Percentiles rank a stretch among this genome's conserved stretches.
Conservation (phyloP, 352 stramenopile species). For the Detonula confervacea region DNA sequence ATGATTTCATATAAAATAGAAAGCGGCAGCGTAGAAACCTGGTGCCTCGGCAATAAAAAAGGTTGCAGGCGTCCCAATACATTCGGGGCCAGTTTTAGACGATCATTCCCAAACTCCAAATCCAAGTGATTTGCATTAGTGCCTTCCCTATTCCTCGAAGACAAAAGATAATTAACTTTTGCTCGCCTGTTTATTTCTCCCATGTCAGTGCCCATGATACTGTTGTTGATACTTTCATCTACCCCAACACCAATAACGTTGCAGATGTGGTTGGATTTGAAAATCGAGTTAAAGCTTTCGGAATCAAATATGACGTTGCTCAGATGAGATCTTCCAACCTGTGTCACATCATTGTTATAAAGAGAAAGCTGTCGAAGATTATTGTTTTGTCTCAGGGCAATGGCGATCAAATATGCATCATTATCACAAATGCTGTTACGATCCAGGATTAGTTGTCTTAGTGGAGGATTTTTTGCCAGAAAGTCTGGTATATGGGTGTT, state of each 20-base stretch:
- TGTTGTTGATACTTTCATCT: no score
- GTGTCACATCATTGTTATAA: neutral
- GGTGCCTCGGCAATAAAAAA: neutral
- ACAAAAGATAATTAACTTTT: neutral
- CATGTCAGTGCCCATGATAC: no score
- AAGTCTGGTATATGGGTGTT: neutral
- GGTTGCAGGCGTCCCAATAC: neutral
- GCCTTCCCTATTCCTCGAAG: neutral
- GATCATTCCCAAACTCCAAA: neutral
- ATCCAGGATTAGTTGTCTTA: neutral
- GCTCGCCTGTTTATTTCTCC: neutral
- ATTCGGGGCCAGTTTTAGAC: neutral
- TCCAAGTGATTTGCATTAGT: neutral
- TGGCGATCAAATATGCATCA: neutral
- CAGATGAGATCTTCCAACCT: neutral
- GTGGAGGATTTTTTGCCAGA: neutral
- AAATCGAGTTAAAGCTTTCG: neutral
- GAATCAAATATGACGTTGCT: neutral
- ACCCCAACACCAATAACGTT: neutral
- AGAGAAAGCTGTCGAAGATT: neutral
- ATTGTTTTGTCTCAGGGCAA: neutral
- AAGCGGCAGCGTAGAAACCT: neutral
- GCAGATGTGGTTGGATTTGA: neutral
- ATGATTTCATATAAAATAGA: conserved; percentile 1
- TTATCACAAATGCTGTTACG: neutral